phyloP scores from a whole-genome alignment of 345 rosid genomes.

The Syzygium aromaticum region DNA sequence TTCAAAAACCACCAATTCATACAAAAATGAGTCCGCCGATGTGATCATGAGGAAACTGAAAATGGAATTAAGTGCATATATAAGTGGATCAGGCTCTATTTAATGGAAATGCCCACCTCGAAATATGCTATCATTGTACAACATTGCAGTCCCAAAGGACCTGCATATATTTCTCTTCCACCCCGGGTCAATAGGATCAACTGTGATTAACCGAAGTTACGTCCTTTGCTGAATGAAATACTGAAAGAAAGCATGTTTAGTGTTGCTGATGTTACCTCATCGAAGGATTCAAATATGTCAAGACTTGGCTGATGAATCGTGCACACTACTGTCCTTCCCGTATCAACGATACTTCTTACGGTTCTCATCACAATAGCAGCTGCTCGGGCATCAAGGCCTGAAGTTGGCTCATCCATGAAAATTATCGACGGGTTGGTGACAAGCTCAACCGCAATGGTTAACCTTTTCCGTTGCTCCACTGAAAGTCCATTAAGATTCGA shows the following conservation, averaged over 20 bases:
- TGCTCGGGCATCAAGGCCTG: constrained; percentile 17
- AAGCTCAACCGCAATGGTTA: constrained; percentile 17
- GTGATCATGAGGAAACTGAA: neutral
- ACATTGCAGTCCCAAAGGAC: constrained; percentile 8
- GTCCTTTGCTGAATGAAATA: neutral
- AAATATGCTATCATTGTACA: constrained; percentile 3
- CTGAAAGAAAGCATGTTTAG: neutral
- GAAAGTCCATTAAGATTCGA: constrained; percentile 8
- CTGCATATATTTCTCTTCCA: constrained; percentile 6
- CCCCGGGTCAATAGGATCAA: constrained; percentile 5
- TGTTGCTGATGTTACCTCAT: constrained; percentile 4
- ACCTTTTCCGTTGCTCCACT: constrained; percentile 15
- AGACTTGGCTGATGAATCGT: constrained; percentile 12
- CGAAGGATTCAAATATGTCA: constrained; percentile 4
- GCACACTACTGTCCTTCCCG: constrained; percentile 7
- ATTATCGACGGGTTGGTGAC: constrained; percentile 16
- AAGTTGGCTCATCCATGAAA: constrained; percentile 23
- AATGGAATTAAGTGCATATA: neutral
- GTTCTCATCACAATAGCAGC: constrained; percentile 18
- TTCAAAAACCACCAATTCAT: neutral
- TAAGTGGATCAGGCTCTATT: neutral
- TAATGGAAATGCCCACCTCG: neutral
- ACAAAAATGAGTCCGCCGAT: neutral
- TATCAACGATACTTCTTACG: neutral
- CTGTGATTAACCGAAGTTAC: neutral